Base-by-base conservation (phyloP, 495 filamentous ascomycete species). In the Lasiosphaeris hirsuta region DNA sequence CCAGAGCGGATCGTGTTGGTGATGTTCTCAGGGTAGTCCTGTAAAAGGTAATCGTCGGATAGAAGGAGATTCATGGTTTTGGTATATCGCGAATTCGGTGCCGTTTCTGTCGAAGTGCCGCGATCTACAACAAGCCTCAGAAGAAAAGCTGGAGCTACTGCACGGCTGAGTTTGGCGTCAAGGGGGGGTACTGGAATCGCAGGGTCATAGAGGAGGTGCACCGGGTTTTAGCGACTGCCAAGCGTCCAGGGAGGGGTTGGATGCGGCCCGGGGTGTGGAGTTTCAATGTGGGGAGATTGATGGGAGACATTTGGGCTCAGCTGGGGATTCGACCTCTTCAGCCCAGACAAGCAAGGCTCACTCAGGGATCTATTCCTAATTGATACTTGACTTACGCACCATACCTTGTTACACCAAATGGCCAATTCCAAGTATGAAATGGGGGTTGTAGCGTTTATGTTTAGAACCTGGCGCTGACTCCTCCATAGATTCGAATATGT, bases 11-110 rank as follows among this genome's bases (percentile, higher is more conserved):
- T 86, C 47, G 86, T 89, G 64, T 89, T 90, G 45, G 86, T 89
- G 51, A 96, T 83, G 19, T 86, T 81, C 63, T 97, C 95, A 42
- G 94, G 94, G 65, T 95, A 95, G 67, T 98, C 94, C 77, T 96
- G 92, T 4, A 91, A 88, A 41, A 97, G 88, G 63, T 77, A 79
- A 50, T 81, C 76, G 66, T 79, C 78, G 15, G 78, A 79, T 7
- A 79, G 73, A 6, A 79, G 60, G n/a, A 79, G 59, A 64, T 80
- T 80, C 77, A 80, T 80, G n/a, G 56, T 58, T 18, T 10, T 11
- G 37, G 4, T 19, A 13, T 14, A 11, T 7, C 42, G 45, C 9
- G 30, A 42, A 18, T 13, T 53, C 37, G 51, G 23, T 54, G 36
- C 17, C 51, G 39, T 11, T 15, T n/a, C 34, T 13, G 51, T 39